Percentiles rank a stretch among this genome's conserved stretches.
Evolutionary conservation across 2,329 filamentous ascomycete species (phyloP).

Genomic region (Bipolaris victoriae): DNA sequence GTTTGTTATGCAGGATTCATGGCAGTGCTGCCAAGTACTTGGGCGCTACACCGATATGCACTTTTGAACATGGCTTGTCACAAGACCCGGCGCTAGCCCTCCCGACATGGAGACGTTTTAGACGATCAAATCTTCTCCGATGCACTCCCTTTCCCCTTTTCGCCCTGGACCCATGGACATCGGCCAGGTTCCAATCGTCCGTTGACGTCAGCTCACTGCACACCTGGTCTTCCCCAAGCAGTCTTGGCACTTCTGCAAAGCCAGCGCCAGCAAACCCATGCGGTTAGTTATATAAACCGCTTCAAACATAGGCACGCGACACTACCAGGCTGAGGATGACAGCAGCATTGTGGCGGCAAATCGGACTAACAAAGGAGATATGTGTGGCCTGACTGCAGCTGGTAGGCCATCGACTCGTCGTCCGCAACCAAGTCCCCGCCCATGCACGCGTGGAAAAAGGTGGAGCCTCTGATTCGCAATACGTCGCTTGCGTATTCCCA

Average conservation of each 20-base stretch:
- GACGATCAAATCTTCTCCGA: conserved; percentile 4
- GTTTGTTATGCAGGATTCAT: neutral
- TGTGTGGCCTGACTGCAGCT: no score
- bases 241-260: neutral
- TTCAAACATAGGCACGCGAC: neutral
- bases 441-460: conserved; percentile 9
- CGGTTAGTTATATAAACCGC: neutral
- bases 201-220: conserved; percentile 11
- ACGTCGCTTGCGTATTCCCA: conserved; percentile 7
- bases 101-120: conserved; percentile 1
- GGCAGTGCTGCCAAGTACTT: neutral
- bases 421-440: neutral
- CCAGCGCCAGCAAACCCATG: neutral
- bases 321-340: conserved; percentile 1
- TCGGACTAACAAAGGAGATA: no score
- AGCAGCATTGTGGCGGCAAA: neutral
- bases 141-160: neutral
- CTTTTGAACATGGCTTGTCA: conserved; percentile 4
- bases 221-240: neutral
- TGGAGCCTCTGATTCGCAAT: conserved; percentile 11
- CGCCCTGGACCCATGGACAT: neutral
- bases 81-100: conserved; percentile 1
- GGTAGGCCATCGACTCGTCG: neutral
- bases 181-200: neutral
- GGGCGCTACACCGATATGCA: neutral